Base-by-base conservation (phyloP, 2,329 filamentous ascomycete species). In the Fusarium sp. region DNA sequence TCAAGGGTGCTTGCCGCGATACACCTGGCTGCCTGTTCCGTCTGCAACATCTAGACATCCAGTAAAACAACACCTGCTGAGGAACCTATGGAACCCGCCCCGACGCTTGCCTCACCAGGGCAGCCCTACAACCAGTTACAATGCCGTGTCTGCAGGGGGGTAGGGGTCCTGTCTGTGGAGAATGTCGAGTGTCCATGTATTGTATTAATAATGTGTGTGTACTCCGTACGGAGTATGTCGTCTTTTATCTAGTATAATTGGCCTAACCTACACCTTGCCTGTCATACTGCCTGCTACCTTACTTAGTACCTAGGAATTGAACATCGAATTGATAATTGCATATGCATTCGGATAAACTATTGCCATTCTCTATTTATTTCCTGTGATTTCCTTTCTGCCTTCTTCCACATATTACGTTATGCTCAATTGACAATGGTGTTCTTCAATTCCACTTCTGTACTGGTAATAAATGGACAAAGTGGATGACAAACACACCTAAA, bases 21-120 rank as follows among this genome's bases (percentile, higher is more conserved):
- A 43, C 50, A 62, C 61, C 52, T 72, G 68, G 71, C 54, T 73
- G 71, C 71, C 71, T 73, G 22, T 5, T 6, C 22, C 48, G 54
- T 52, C 63, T 58, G 20, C 58, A 30, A n/a, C 41, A 44, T 32
- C 20, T 25, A 25, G 25, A 25, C 25, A 10, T 45, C 20, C 33
- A 54, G 19, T 19, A 20, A 30, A 15, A 25, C n/a, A 47, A 35
- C 17, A 35, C 15, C 17, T 37, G 35, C 35, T 37, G 35, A 37
- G 35, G n/a, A 37, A 35, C 33, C 33, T n/a, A 37, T 19, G 35
- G n/a, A 37, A 35, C 33, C 33, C 7, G n/a, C n/a, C 33, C 33
- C 7, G n/a, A 37, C 4, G 35, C 30, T 37, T 37, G 17, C 35
- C 54, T 27, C 48, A 40, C 35, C 44, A 23, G 52, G 55, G 47